phyloP scores from a whole-genome alignment of 2,329 filamentous ascomycete genomes.

The Penicillium occitanis region DNA sequence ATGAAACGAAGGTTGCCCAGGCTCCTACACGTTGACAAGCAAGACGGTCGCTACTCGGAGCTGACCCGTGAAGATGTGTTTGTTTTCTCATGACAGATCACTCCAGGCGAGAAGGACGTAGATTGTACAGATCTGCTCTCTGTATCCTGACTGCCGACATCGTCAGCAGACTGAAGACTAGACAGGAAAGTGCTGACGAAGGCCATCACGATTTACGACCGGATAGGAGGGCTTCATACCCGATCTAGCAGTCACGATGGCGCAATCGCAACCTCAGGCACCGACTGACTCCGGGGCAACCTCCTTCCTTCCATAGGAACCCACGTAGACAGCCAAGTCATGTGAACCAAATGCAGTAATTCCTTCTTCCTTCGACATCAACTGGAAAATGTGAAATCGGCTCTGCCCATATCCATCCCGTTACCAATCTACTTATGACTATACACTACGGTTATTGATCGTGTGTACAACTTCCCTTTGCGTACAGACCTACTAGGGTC shows the following conservation, averaged over 20 bases:
- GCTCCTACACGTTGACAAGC: background rate
- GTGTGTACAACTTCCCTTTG: background rate
- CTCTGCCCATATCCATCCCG: background rate
- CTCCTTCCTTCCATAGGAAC: background rate
- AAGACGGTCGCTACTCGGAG: background rate
- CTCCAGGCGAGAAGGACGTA: background rate
- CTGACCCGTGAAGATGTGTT: background rate
- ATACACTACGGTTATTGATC: background rate
- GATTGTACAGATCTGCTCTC: background rate
- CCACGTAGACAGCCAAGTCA: background rate
- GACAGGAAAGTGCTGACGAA: background rate
- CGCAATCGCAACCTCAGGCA: slow-evolving; percentile 7
- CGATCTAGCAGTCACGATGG: background rate
- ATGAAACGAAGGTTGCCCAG: background rate
- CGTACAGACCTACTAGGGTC: background rate
- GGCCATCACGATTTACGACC: background rate
- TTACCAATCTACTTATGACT: background rate
- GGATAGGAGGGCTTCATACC: background rate
- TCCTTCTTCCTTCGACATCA: background rate
- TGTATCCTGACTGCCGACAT: background rate
- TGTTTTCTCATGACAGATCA: background rate
- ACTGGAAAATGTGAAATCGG: background rate
- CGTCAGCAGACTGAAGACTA: background rate
- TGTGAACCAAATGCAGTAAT: background rate
- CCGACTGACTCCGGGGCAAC: background rate